Conservation (phyloP, 1,284 basidiomycete genomes). For the Melampsora larici-populina region DNA sequence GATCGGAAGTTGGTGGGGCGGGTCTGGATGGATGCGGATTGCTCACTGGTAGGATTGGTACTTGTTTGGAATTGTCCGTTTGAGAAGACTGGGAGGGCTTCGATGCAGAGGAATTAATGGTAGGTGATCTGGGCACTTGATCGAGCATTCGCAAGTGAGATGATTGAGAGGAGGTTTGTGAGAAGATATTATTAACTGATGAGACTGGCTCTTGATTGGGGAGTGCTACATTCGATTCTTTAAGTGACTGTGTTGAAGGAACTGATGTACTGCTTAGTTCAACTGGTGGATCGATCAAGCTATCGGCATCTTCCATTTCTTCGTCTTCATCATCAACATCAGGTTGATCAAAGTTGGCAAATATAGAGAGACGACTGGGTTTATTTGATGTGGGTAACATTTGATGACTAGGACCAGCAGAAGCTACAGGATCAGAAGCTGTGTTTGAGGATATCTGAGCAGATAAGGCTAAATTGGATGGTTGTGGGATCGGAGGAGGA, state of each 20-base stretch:
- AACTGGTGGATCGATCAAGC: neutral
- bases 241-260: too few relatives aligned
- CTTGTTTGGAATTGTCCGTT: neutral
- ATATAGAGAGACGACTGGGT: conserved; percentile 33
- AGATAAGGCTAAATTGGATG: neutral
- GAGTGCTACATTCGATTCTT: too few relatives aligned
- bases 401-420: conserved; percentile 3
- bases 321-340: conserved; percentile 38
- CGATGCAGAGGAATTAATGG: neutral
- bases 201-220: too few relatives aligned
- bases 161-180: too few relatives aligned
- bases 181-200: too few relatives aligned
- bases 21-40: neutral
- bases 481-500: neutral
- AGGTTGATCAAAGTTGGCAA: conserved; percentile 7
- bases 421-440: neutral
- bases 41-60: neutral
- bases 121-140: neutral
- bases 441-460: neutral
- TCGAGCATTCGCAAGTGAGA: too few relatives aligned
- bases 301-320: neutral
- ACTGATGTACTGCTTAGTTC: too few relatives aligned
- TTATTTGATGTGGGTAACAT: conserved; percentile 4
- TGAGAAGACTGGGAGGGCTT: neutral
- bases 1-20: neutral